Evolutionary conservation across 495 filamentous ascomycete genomes (phyloP).

Genomic region (Penicillium desertorum): DNA sequence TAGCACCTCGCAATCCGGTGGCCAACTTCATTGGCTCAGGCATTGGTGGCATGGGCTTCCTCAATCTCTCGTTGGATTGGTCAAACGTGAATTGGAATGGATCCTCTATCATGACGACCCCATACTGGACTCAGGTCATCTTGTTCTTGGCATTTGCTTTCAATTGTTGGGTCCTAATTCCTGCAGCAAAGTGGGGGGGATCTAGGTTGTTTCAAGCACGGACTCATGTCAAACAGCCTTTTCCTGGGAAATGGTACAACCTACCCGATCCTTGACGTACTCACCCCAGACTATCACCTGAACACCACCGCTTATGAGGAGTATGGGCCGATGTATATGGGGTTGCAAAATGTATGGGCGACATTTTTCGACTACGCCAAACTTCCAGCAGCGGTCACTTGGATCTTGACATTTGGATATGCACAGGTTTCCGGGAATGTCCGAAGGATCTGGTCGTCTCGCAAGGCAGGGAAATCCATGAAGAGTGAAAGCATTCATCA

Average conservation of each 20-base stretch:
- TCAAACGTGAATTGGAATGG: constrained; percentile 54
- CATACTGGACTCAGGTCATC: constrained; percentile 57
- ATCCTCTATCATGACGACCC: constrained; percentile 52
- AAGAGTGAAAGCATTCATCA: constrained; percentile 45
- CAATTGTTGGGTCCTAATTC: constrained; percentile 56
- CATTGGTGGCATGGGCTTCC: constrained; percentile 57
- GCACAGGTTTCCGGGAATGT: constrained; percentile 43
- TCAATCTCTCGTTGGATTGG: constrained; percentile 58
- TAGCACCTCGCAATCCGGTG: constrained; percentile 53
- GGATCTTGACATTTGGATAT: constrained; percentile 57
- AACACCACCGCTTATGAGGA: constrained; percentile 55
- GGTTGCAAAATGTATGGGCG: constrained; percentile 52
- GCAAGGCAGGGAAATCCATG: constrained; percentile 14
- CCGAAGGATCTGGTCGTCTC: constrained; percentile 37
- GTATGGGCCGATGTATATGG: constrained; percentile 52
- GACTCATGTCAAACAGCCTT: constrained; percentile 55
- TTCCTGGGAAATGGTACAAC: constrained; percentile 49
- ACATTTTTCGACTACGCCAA: constrained; percentile 60
- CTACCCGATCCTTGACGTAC: constrained; percentile 48
- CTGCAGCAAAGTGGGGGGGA: constrained; percentile 57
- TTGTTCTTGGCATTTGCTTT: constrained; percentile 53
- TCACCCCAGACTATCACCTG: constrained; percentile 48
- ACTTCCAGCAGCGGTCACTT: constrained; percentile 54
- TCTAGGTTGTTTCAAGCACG: constrained; percentile 49
- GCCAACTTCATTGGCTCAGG: constrained; percentile 60